Conservation (phyloP, 345 rosid species). For the Eutrema japonicum region DNA sequence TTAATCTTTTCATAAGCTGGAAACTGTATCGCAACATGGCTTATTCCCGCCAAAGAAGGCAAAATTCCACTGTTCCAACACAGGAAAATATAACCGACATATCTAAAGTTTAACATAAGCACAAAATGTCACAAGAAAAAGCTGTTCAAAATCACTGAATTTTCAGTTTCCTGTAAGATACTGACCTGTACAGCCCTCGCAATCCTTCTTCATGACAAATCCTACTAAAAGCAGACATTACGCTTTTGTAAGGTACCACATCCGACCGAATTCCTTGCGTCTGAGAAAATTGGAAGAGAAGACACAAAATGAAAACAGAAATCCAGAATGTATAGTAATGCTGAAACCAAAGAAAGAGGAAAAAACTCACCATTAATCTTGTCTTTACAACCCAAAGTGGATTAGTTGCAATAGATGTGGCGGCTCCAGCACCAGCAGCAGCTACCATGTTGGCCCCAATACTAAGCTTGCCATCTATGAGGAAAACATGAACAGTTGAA, state of each 20-base stretch:
- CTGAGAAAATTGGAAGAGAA: slow-evolving; percentile 38
- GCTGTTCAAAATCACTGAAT: background rate
- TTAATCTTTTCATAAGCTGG: slow-evolving; percentile 96
- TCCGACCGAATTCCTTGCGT: slow-evolving; percentile 73
- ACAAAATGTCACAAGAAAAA: slow-evolving; percentile 2
- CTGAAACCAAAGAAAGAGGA: slow-evolving; percentile 24
- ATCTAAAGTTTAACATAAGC: background rate
- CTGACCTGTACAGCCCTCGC: slow-evolving; percentile 88
- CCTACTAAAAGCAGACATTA: slow-evolving; percentile 77
- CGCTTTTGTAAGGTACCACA: slow-evolving; percentile 82
- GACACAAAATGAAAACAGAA: background rate
- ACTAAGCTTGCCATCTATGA: slow-evolving; percentile 62
- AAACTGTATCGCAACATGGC: slow-evolving; percentile 97
- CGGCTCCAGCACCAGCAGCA: slow-evolving; percentile 96
- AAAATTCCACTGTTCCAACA: slow-evolving; percentile 78
- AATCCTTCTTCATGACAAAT: slow-evolving; percentile 86
- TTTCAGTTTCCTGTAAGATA: slow-evolving; percentile 22
- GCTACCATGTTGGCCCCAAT: slow-evolving; percentile 82
- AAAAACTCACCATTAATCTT: slow-evolving; percentile 76
- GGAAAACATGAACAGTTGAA: background rate
- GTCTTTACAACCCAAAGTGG: slow-evolving; percentile 99
- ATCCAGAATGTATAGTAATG: background rate
- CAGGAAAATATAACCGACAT: slow-evolving; percentile 21
- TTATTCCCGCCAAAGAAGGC: slow-evolving; percentile 90
- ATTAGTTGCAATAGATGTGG: slow-evolving; percentile 83